These are phyloP conservation scores for Wickerhamomyces rabaulensis DNA, from an alignment of 805 yeast genomes.

Conservation along the genomic window DNA sequence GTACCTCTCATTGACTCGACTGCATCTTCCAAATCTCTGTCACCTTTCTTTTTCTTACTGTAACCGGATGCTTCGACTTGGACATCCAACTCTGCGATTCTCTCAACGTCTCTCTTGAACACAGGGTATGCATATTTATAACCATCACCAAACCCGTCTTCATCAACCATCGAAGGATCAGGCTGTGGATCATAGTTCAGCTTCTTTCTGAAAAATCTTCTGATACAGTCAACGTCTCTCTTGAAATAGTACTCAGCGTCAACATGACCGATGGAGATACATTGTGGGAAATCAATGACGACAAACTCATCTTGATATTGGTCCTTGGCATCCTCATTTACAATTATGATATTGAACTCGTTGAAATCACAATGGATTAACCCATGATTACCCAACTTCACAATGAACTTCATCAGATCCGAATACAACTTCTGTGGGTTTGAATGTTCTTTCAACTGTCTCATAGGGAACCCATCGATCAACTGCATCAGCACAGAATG, in stretches of 20 bases:
- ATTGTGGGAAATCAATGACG: slow-evolving; percentile 97
- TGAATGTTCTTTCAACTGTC: slow-evolving; percentile 65
- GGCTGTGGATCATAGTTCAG: slow-evolving; percentile 65
- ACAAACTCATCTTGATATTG: slow-evolving; percentile 64
- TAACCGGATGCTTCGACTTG: slow-evolving; percentile 90
- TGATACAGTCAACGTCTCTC: slow-evolving; percentile 89
- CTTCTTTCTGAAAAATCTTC: slow-evolving; percentile 74
- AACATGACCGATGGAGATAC: slow-evolving; percentile 85
- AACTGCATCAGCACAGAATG: slow-evolving; percentile 93
- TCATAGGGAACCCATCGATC: slow-evolving; percentile 87
- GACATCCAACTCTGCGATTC: slow-evolving; percentile 70
- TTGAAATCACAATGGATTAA: slow-evolving; percentile 96
- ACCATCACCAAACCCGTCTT: slow-evolving; percentile 80
- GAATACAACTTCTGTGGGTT: slow-evolving; percentile 72
- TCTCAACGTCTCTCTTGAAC: slow-evolving; percentile 67
- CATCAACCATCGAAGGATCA: slow-evolving; percentile 69
- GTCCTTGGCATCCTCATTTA: slow-evolving; percentile 49
- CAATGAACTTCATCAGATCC: slow-evolving; percentile 82
- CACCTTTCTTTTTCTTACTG: slow-evolving; percentile 48
- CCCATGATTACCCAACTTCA: slow-evolving; percentile 79
- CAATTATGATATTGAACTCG: slow-evolving; percentile 90
- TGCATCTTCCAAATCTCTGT: slow-evolving; percentile 71
- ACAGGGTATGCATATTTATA: slow-evolving; percentile 72
- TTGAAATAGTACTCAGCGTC: slow-evolving; percentile 87
- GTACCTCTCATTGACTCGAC: slow-evolving; percentile 57